Evolutionary conservation across 2,329 filamentous ascomycete species (phyloP).

Genomic region (Colletotrichum sp.): DNA sequence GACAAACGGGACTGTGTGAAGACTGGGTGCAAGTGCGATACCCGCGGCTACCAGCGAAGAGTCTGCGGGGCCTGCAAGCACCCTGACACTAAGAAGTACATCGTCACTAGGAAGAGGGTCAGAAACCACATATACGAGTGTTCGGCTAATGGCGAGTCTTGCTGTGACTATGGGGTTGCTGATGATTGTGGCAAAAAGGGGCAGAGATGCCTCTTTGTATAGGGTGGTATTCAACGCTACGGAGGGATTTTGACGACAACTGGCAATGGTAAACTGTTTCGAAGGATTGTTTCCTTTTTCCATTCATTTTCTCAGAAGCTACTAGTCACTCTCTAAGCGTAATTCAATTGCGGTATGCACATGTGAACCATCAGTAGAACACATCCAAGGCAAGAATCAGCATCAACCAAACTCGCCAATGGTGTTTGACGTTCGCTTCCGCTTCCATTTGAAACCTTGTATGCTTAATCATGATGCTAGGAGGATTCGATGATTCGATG

Average conservation of each 20-base stretch:
- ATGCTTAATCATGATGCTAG: too few species aligned
- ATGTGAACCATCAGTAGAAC: too few species aligned
- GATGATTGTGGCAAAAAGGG: constrained; percentile 20
- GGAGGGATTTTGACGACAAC: neutral
- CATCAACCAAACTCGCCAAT: too few species aligned
- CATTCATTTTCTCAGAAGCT: neutral
- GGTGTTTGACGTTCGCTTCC: too few species aligned
- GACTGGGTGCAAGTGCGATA: constrained; percentile 27
- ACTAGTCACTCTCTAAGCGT: neutral
- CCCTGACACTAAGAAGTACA: constrained; percentile 14
- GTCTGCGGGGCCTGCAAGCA: constrained; percentile 28
- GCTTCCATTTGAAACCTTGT: too few species aligned
- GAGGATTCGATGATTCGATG: too few species aligned
- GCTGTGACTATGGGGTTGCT: constrained; percentile 23
- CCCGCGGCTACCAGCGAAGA: constrained; percentile 23
- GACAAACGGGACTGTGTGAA: constrained; percentile 23
- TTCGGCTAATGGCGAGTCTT: constrained; percentile 24
- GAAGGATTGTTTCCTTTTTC: neutral
- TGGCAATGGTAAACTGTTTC: neutral
- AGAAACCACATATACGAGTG: constrained; percentile 28
- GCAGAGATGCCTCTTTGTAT: neutral
- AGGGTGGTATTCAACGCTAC: neutral
- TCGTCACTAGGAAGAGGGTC: constrained; percentile 25
- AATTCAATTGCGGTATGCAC: fast-evolving
- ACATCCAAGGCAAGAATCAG: too few species aligned